A percentile compares a stretch with the other conserved stretches of the same genome.
Conservation (phyloP, 2,329 filamentous ascomycete genomes). For the Pezicula radicicola region DNA sequence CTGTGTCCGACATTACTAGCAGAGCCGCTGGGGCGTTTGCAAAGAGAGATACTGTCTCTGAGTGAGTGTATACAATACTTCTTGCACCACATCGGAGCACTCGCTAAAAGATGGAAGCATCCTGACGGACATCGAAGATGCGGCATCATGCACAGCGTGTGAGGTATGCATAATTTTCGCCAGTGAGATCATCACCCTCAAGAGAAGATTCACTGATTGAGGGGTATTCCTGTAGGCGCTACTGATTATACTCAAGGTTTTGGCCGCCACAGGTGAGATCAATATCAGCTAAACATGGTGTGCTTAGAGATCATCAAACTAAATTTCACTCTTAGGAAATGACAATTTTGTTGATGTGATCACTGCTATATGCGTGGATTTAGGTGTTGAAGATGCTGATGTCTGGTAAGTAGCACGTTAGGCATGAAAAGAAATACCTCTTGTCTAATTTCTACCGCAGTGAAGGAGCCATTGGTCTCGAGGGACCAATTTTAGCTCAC, state of each 20-base stretch:
- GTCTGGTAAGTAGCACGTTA: conserved; percentile 36
- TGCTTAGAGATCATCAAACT: no score
- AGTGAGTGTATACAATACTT: no score
- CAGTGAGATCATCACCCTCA: not conserved
- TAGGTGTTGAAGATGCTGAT: conserved; percentile 42
- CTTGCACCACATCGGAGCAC: no score
- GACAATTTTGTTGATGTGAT: conserved; percentile 35
- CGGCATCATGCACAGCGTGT: conserved; percentile 29
- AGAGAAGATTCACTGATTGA: not conserved
- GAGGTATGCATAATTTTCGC: conserved; percentile 11
- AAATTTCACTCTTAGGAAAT: conserved; percentile 32
- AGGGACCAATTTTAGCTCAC: conserved; percentile 51
- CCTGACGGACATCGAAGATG: conserved; percentile 28
- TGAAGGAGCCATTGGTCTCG: conserved; percentile 44
- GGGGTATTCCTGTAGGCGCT: conserved; percentile 22
- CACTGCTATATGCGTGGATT: conserved; percentile 29
- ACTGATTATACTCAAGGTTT: conserved; percentile 38
- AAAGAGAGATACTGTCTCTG: conserved; percentile 10
- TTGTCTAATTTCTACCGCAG: not conserved
- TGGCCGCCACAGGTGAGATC: conserved; percentile 24
- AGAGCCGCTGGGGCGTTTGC: conserved; percentile 1
- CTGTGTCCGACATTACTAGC: conserved; percentile 7
- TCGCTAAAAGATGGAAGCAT: conserved; percentile 9
- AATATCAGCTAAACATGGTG: no score
- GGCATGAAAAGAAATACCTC: no score